phyloP scores from a whole-genome alignment of 768 basidiomycete genomes.

The Leccinum subgranulosum region DNA sequence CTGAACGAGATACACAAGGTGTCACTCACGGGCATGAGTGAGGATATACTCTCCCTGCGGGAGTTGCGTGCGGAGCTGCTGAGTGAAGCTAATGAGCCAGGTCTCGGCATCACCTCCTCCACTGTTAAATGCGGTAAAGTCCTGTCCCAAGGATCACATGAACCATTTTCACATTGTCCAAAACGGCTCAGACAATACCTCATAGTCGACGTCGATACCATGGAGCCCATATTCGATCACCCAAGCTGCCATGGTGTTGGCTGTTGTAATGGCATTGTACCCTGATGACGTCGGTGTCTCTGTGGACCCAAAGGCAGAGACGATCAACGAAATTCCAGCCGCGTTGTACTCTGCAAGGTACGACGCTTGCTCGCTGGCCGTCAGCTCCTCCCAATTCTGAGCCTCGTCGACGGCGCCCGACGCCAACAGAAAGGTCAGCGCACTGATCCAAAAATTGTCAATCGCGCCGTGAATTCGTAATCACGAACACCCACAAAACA shows the following conservation, averaged over 20 bases:
- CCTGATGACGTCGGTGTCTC: conserved; percentile 41
- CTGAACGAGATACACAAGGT: background rate
- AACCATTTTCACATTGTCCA: background rate
- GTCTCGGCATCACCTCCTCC: conserved; percentile 38
- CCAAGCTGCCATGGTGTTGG: conserved; percentile 44
- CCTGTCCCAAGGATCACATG: conserved; percentile 15
- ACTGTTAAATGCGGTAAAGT: conserved; percentile 32
- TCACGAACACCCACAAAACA: conserved; percentile 26
- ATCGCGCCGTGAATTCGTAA: background rate
- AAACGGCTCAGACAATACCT: conserved; percentile 20
- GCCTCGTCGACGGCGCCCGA: conserved; percentile 45
- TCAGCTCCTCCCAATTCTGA: conserved; percentile 40
- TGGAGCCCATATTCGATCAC: conserved; percentile 45
- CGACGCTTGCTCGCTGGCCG: conserved; percentile 34
- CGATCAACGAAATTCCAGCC: conserved; percentile 56
- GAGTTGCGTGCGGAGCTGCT: conserved; percentile 31
- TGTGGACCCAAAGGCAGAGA: conserved; percentile 50
- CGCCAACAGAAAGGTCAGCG: conserved; percentile 41
- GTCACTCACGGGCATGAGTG: conserved; percentile 34
- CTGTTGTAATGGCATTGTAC: conserved; percentile 37
- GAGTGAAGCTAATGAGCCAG: conserved; percentile 35
- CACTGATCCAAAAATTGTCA: conserved; percentile 16
- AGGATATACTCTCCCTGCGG: conserved; percentile 12
- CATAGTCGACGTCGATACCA: conserved; percentile 57
- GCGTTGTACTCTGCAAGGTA: conserved; percentile 47